A percentile compares a stretch with the other conserved stretches of the same genome.
Evolutionary conservation across 176 grass and related monocot genomes (phyloP).

Genomic region (Carex kokanica): DNA sequence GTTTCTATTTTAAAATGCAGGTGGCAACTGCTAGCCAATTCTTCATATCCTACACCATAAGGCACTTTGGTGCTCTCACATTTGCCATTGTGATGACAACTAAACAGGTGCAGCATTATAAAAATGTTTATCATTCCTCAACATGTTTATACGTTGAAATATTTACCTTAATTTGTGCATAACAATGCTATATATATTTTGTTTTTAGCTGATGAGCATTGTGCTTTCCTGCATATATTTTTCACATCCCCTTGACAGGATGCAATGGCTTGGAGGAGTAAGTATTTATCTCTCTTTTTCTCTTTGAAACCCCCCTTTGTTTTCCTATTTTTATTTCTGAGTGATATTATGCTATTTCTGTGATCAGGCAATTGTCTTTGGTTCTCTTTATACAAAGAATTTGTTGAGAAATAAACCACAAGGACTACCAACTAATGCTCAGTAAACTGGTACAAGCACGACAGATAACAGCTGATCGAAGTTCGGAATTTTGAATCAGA

Average conservation of each 20-base stretch:
- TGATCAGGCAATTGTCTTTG: slow-evolving; percentile 66
- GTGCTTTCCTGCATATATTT: slow-evolving; percentile 84
- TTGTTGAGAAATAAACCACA: slow-evolving; percentile 57
- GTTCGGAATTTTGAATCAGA: neutral
- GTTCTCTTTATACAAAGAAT: slow-evolving; percentile 64
- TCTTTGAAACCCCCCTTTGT: neutral
- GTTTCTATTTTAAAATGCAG: slow-evolving; percentile 29
- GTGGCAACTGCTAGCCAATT: slow-evolving; percentile 95
- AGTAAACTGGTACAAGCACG: slow-evolving; percentile 25
- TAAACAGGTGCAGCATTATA: slow-evolving; percentile 56
- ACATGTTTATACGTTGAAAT: neutral
- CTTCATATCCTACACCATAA: slow-evolving; percentile 95
- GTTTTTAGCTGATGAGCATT: slow-evolving; percentile 81
- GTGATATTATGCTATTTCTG: neutral
- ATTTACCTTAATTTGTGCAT: neutral
- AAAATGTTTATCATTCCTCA: neutral
- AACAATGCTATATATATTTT: neutral
- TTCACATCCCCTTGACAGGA: slow-evolving; percentile 72
- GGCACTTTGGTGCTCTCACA: slow-evolving; percentile 86
- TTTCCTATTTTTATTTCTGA: neutral
- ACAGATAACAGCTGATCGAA: slow-evolving; percentile 22
- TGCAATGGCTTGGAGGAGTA: slow-evolving; percentile 86
- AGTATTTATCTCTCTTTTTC: slow-evolving; percentile 18
- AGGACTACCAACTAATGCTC: slow-evolving; percentile 23
- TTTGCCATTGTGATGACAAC: slow-evolving; percentile 99